These are phyloP conservation scores for Pilatotrama ljubarskyi DNA, from an alignment of 768 basidiomycete species.

Conservation along the genomic window DNA sequence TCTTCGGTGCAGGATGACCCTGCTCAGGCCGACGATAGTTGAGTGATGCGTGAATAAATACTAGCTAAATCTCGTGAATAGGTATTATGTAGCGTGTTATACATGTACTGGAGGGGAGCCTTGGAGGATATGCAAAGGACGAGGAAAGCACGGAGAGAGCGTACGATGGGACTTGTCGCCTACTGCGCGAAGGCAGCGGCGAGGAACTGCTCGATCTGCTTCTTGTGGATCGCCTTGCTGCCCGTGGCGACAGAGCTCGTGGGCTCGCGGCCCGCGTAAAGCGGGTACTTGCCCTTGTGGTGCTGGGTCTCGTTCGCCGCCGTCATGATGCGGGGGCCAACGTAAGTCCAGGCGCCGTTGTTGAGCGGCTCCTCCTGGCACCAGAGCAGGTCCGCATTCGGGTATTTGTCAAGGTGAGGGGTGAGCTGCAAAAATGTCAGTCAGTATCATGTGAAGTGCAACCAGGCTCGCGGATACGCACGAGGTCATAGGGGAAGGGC, in stretches of 20 bases:
- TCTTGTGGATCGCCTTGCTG: slow-evolving; percentile 88
- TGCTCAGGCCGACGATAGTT: too few relatives aligned
- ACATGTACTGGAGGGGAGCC: slow-evolving; percentile 3
- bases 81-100: slow-evolving; percentile 15
- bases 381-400: slow-evolving; percentile 93
- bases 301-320: slow-evolving; percentile 88
- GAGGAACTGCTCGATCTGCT: slow-evolving; percentile 81
- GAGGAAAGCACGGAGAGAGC: not conserved
- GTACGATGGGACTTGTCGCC: not conserved
- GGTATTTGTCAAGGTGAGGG: slow-evolving; percentile 94
- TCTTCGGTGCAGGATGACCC: too few relatives aligned
- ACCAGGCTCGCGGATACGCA: slow-evolving; percentile 40
- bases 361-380: slow-evolving; percentile 98
- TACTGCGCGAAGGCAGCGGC: slow-evolving; percentile 52
- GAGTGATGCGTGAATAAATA: slow-evolving; percentile 1
- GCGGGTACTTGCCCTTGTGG: slow-evolving; percentile 88
- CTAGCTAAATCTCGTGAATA: slow-evolving; percentile 12
- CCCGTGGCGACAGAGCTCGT: slow-evolving; percentile 92
- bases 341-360: slow-evolving; percentile 96
- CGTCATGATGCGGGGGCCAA: slow-evolving; percentile 90
- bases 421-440: slow-evolving; percentile 55
- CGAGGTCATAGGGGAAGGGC: slow-evolving; percentile 95
- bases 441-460: not conserved
- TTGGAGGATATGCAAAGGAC: not conserved
- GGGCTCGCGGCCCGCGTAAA: slow-evolving; percentile 90